Base-by-base conservation (phyloP, 2,329 filamentous ascomycete species). In the Leptographium lundbergii region DNA sequence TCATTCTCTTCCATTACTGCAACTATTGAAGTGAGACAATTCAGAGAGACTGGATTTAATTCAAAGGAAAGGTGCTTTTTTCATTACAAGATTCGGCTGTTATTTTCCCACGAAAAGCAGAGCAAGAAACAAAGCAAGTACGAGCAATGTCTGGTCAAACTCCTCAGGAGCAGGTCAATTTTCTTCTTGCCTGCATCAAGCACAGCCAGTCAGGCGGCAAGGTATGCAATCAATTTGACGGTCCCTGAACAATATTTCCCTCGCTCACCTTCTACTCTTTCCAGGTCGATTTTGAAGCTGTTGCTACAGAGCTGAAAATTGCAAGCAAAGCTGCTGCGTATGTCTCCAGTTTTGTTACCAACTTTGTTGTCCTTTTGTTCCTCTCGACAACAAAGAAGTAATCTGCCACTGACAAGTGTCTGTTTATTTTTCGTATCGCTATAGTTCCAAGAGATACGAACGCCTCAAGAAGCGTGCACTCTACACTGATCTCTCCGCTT, bases 271-370 rank as follows among this genome's bases (percentile, higher is more conserved):
- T 3, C 14, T 14, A 36, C n/a, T 24, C 19, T 10, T 14, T 53
- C 3, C 47, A 88, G 85, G 76, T 87, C 6, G 81, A 89, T 66
- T 89, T 87, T 64, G 72, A 70, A 6, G 75, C 77, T 55, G 86
- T 89, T n/a, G 82, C 83, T 13, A 72, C 75, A 19, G 84, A 88
- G 65, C 81, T 84, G 50, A 72, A 69, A 25, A 86, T 89, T 45
- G 76, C 85, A 39, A 76, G 72, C 69, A 87, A 86, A 70, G 84
- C 79, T 17, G 86, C 86, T 25, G 86, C 85, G 86, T 89, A 78
- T 77, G 85, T 22, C 6, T n/a, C 25, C 9, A 29, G 4, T 25
- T 24, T 6, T 13, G 2, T 25, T 10, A 25, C 27, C 6, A 29
- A 5, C 25, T 36, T 2, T 13, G 2, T 25, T 3, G 13, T 24